Evolutionary conservation across 164 flowering plant species (phyloP).

Genomic region (Amborella trichopoda): DNA sequence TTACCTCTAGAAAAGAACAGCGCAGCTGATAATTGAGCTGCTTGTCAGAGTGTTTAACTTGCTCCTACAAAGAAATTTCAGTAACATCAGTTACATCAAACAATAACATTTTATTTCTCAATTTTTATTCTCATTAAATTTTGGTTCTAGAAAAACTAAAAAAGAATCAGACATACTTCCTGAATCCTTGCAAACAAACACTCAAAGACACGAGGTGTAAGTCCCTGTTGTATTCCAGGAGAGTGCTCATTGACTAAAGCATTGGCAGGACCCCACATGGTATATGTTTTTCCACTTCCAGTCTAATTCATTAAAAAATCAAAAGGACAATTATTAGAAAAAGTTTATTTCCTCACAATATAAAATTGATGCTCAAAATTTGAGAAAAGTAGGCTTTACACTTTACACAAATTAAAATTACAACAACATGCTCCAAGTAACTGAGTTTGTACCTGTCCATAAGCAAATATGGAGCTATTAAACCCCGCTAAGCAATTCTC

Average conservation of each 20-base stretch:
- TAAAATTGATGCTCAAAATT: no score
- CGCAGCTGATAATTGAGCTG: slow-evolving; percentile 82
- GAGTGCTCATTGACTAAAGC: slow-evolving; percentile 57
- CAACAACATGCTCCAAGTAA: no score
- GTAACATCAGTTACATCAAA: no score
- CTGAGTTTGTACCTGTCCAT: slow-evolving; percentile 76
- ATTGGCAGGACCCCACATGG: slow-evolving; percentile 95
- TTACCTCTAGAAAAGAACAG: slow-evolving; percentile 95
- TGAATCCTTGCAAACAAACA: slow-evolving; percentile 66
- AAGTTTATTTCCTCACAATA: no score
- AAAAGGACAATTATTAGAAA: no score
- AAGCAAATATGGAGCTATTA: slow-evolving; percentile 95
- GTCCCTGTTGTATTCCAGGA: slow-evolving; percentile 49
- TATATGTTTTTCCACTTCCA: slow-evolving; percentile 95
- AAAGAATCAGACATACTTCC: slow-evolving; percentile 35
- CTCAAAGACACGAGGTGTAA: slow-evolving; percentile 88
- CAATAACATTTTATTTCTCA: no score
- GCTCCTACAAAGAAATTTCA: slow-evolving; percentile 51
- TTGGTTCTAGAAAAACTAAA: no score
- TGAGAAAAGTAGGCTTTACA: no score
- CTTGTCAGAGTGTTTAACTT: slow-evolving; percentile 69
- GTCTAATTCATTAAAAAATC: slow-evolving; percentile 35
- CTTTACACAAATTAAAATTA: no score
- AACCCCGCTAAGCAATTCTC: slow-evolving; percentile 94
- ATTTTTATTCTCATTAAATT: no score